Evolutionary conservation across 2,329 filamentous ascomycete genomes (phyloP), one percentile per base, ranked within the genome.

Genomic region (Penicillium crustosum): DNA sequence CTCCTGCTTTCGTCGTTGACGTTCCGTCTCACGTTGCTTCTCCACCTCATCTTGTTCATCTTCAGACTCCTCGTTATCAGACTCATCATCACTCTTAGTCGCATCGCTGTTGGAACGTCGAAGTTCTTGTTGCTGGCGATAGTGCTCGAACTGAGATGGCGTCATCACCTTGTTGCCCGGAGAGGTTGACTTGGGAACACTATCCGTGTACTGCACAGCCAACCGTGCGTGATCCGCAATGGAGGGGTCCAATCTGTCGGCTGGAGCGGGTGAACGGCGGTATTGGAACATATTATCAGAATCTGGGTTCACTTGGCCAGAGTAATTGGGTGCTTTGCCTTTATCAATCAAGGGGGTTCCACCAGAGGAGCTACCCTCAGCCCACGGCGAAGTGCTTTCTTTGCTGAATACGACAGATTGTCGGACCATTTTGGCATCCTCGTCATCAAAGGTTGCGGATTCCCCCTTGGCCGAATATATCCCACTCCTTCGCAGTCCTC

Each of bases 1-100:
- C 74, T 96, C 91, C 72, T 96, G 92, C 79, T 93, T 94, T 68
- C 87, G 85, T 62, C 92, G 83, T 72, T 94, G 90, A 71, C 87
- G 89, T 19, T 88, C 86, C 47, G 89, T 82, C 70, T 90, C 83
- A 70, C 82, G 88, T 29, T 86, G 85, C 69, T 89, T 90, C 68
- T 95, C 91, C 0, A 82, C 73, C 62, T 95, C 91, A 66, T 95
- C 91, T 42, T 93, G 89, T 45, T 91, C 88, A 45, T 90, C 88
- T 39, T 90, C 87, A 39, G 89, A 88, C 59, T 87, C 86, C 8
- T 86, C 85, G 41, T 86, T 82, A 36, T 83, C 82, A 17, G 81
- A 82, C 21, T 78, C 77, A 6, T 83, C 56, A n/a, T 67, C 81
- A 67, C 75, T 81, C 66, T 77, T 79, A 29, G 73, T 79, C 35